Conservation (phyloP, 306 rosid species). For the Quercus parvula region DNA sequence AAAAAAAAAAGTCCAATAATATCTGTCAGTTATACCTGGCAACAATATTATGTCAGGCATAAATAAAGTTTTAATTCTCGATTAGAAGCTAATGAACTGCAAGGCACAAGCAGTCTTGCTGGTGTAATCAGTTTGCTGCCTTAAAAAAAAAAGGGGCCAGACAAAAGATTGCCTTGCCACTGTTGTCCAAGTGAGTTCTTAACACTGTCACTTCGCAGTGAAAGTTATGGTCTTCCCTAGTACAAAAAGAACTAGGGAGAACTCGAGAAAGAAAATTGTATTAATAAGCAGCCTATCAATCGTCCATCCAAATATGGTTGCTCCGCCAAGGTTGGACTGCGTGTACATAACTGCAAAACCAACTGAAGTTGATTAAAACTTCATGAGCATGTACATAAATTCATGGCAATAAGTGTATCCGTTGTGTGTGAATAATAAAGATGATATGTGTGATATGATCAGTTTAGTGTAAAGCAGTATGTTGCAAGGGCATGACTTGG, state of each 20-base stretch:
- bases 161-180: not conserved
- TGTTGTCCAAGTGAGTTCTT: not conserved
- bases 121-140: too few relatives aligned
- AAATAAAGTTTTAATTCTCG: too few relatives aligned
- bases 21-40: too few relatives aligned
- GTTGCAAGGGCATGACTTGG: too few relatives aligned
- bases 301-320: conserved; percentile 43
- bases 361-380: not conserved
- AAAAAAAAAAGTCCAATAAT: too few relatives aligned
- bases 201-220: conserved; percentile 1
- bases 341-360: conserved; percentile 35
- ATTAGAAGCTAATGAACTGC: not conserved
- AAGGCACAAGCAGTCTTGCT: not conserved
- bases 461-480: not conserved
- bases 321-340: conserved; percentile 37
- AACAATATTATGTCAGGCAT: too few relatives aligned
- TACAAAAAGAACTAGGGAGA: conserved; percentile 41
- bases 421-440: not conserved
- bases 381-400: not conserved
- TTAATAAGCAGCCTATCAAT: conserved; percentile 33
- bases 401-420: not conserved
- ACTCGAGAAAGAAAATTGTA: conserved; percentile 42
- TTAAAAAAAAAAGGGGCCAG: not conserved
- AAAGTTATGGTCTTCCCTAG: conserved; percentile 47
- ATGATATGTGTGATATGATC: not conserved